phyloP scores from a whole-genome alignment of 768 basidiomycete species.

The Kwoniella dendrophila region DNA sequence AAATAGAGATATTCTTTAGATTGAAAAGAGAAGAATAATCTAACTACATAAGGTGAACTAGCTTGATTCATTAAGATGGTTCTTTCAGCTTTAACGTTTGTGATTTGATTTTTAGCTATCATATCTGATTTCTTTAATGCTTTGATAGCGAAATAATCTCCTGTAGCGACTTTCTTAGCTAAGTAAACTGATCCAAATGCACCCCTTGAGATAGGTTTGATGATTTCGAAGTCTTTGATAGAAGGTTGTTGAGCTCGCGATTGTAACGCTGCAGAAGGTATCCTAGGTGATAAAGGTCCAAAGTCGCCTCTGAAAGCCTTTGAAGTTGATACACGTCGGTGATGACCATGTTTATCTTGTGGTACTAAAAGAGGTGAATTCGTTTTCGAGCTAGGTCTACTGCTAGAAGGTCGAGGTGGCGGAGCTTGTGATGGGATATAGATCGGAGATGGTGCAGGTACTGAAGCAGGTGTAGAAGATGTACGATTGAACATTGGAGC shows the following conservation, averaged over 20 bases:
- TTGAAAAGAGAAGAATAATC: constrained; percentile 98
- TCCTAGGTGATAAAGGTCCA: constrained; percentile 79
- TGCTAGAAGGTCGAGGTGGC: neutral
- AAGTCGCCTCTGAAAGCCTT: constrained; percentile 42
- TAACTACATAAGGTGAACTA: constrained; percentile 96
- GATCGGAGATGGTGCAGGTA: constrained; percentile 11
- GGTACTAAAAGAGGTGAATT: constrained; percentile 34
- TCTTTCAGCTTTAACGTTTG: constrained; percentile 98
- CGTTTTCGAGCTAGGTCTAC: constrained; percentile 14
- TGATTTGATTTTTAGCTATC: constrained; percentile 99
- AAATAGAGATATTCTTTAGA: constrained; percentile 98
- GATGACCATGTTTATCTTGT: constrained; percentile 32
- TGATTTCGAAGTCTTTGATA: constrained; percentile 98
- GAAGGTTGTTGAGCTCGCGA: constrained; percentile 81
- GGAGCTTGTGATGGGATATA: constrained; percentile 4
- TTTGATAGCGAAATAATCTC: constrained; percentile 99
- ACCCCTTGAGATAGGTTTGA: constrained; percentile 98
- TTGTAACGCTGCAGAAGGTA: constrained; percentile 74
- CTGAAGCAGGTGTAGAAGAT: constrained; percentile 4
- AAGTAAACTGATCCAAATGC: constrained; percentile 98
- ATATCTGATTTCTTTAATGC: constrained; percentile 99
- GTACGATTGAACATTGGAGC: constrained; percentile 6
- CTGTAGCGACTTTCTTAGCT: constrained; percentile 96
- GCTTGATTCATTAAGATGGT: constrained; percentile 99
- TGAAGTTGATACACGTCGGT: constrained; percentile 38